Base-by-base conservation (phyloP, 2,329 filamentous ascomycete genomes). In the Fusarium succisae region DNA sequence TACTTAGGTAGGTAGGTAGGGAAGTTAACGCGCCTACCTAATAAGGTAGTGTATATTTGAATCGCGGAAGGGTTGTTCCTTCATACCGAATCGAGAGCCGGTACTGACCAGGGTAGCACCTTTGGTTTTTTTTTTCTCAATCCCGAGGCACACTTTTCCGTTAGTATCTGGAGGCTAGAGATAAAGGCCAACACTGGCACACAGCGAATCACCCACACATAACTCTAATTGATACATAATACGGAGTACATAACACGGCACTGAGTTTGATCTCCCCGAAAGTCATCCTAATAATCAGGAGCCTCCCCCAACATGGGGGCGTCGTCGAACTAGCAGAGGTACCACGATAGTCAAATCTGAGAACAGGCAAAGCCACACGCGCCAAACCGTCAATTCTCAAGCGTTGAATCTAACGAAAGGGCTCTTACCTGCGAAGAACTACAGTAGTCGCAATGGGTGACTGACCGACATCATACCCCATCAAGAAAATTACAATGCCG, bases 281-380 rank as follows among this genome's bases (percentile, higher is more conserved):
- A 57, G 44, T 50, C 47, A 65, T 64, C 67, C 63, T 68, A 32
- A 35, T 54, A 22, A 28, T 43, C 44, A 75, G 71, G 65, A 67
- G 56, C 59, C 62, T 55, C 63, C 44, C 66, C 59, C 53, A 60
- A 75, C 72, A 70, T 74, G 75, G 75, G 70, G 73, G 60, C 67
- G 68, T 73, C 61, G 72, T 67, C 44, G 45, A 63, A 66, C 74
- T 76, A 78, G 63, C 66, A 67, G 48, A 69, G 58, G 53, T 60
- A 67, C 44, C 59, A 53, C 35, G 60, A 61, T 67, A 63, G 60
- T 63, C 56, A 55, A 66, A 65, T 61, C 65, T 61, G 60, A 65
- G 54, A 63, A 67, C 55, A 68, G 55, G 54, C 54, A 57, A 69
- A 70, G 47, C 66, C 59, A 74, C 69, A 55, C 35, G 69, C 59